Percentiles rank a stretch among this genome's conserved stretches.
Evolutionary conservation across 164 flowering plant genomes (phyloP).

Genomic region (Liquidambar formosana): DNA sequence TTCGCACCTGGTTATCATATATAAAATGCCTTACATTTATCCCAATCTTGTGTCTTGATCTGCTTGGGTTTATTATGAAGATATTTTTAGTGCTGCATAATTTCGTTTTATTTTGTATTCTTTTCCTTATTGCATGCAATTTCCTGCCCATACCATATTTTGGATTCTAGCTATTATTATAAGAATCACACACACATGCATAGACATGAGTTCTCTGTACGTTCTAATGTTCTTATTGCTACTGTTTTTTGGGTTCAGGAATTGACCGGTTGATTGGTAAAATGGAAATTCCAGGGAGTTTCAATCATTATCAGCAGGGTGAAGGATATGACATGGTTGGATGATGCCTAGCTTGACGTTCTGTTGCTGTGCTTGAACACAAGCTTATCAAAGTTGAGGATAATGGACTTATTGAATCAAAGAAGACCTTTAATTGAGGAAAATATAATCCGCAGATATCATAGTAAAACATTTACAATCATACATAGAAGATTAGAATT

Average conservation of each 20-base stretch:
- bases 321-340: conserved; percentile 14
- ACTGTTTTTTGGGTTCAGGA: conserved; percentile 14
- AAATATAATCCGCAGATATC: conserved; percentile 14
- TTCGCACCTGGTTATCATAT: too few relatives aligned
- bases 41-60: too few relatives aligned
- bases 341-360: neutral
- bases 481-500: conserved; percentile 10
- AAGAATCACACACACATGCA: neutral
- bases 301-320: conserved; percentile 11
- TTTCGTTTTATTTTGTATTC: neutral
- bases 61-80: too few relatives aligned
- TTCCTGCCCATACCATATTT: neutral
- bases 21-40: too few relatives aligned
- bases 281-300: conserved; percentile 26
- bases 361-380: neutral
- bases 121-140: neutral
- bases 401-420: neutral
- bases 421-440: neutral
- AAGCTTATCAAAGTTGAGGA: neutral
- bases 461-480: conserved; percentile 10
- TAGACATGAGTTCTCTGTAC: neutral
- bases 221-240: neutral
- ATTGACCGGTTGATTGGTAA: conserved; percentile 24
- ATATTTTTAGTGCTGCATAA: neutral
- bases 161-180: neutral